Evolutionary conservation across 176 grass and related monocot genomes (phyloP).

Genomic region (Tillandsia fasciculata): DNA sequence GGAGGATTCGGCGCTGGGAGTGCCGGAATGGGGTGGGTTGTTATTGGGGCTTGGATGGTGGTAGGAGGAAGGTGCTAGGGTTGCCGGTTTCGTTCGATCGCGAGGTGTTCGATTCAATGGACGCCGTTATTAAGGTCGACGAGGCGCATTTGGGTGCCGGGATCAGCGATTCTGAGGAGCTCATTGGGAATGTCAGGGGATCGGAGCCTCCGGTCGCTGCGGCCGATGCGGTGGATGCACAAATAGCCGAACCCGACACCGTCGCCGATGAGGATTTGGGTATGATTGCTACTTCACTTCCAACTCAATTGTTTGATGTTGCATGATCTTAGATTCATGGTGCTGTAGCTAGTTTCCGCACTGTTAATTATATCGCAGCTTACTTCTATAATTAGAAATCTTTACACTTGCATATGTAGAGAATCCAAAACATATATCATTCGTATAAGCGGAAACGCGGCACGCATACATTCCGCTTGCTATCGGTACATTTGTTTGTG

Average conservation of each 20-base stretch:
- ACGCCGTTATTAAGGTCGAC: constrained; percentile 54
- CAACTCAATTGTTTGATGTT: neutral
- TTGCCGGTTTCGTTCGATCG: constrained; percentile 44
- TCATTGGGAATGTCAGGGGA: constrained; percentile 3
- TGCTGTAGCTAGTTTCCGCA: neutral
- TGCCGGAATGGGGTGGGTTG: constrained; percentile 16
- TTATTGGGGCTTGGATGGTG: constrained; percentile 47
- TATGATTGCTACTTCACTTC: neutral
- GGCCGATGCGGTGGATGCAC: neutral
- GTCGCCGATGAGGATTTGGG: constrained; percentile 15
- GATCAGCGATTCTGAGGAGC: constrained; percentile 17
- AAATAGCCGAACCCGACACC: neutral
- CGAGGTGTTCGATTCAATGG: constrained; percentile 60
- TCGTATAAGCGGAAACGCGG: no score
- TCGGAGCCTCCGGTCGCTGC: neutral
- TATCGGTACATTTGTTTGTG: no score
- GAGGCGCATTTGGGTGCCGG: constrained; percentile 22
- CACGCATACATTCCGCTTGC: no score
- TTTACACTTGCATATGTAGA: neutral
- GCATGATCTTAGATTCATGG: neutral
- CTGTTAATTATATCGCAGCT: neutral
- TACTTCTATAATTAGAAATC: neutral
- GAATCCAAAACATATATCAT: no score
- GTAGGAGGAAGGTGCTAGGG: constrained; percentile 36
- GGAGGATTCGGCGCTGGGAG: constrained; percentile 54